phyloP scores from a whole-genome alignment of 208 protist genomes.

The Leishmania gerbilli region DNA sequence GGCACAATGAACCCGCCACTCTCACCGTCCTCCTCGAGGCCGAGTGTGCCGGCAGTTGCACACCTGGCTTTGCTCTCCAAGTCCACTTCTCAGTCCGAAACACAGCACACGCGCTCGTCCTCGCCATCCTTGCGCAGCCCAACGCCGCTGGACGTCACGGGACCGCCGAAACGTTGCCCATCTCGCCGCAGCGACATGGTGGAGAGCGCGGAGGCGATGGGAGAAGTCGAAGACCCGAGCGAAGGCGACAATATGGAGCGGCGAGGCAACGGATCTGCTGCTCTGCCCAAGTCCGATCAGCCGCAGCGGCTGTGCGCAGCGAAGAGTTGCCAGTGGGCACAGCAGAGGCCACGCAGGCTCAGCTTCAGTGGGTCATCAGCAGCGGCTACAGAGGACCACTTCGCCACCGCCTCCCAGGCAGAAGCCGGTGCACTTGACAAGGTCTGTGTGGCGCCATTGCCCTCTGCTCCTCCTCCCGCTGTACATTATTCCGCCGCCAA shows the following conservation, averaged over 20 bases:
- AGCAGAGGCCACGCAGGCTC: not conserved
- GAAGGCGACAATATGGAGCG: not conserved
- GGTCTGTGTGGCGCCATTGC: not conserved
- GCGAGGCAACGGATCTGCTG: not conserved
- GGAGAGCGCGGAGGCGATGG: not conserved
- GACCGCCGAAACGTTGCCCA: conserved; percentile 4
- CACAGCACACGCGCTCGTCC: conserved; percentile 4
- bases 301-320: not conserved
- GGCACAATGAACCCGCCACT: not conserved
- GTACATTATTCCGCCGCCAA: not conserved
- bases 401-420: not conserved
- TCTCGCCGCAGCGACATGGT: conserved; percentile 10
- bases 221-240: not conserved
- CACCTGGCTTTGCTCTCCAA: not conserved
- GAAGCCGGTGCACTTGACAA: not conserved
- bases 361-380: conserved; percentile 5
- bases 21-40: not conserved
- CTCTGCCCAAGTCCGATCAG: not conserved
- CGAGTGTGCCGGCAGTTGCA: not conserved
- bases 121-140: conserved; percentile 16
- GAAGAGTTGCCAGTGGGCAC: not conserved
- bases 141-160: conserved; percentile 20
- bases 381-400: not conserved
- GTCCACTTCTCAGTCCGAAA: not conserved
- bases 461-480: not conserved